Base-by-base conservation (phyloP, 257 asterid species). In the Rhazya stricta region DNA sequence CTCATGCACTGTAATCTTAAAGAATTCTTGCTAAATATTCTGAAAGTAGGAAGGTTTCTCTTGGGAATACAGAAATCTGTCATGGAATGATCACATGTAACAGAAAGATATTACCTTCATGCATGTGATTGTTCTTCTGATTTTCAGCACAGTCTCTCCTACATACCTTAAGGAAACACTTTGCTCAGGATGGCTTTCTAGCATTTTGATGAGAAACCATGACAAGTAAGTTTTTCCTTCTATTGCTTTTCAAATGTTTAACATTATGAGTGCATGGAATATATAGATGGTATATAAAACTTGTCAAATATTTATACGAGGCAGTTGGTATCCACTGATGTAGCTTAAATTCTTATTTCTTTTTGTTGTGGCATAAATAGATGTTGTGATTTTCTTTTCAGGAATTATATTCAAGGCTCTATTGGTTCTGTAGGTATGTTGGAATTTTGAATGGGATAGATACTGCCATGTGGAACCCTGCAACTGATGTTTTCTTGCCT, bases 161-260 rank as follows among this genome's bases (percentile, higher is more conserved):
- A 92, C 98, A 57, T 92, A 92, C 81, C 91, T 87, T 80, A 84
- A 86, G 83, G 97, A 92, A 84, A 92, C 98, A 78, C 97, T 92
- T 72, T 85, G 90, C 80, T 89, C 97, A 30, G 98, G 98, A 81
- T 92, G 98, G 97, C 98, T 92, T 75, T 84, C 96, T 70, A 84
- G 87, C 79, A 89, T 89, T 12, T 87, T 92, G 83, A 84, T 90
- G 80, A 80, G 87, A 80, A 84, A 88, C 88, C 89, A 83, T 79
- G 88, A 89, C 69, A 92, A 89, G 98, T 90, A 82, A 88, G 91
- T 70, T 57, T 73, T 71, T 70, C 67, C 72, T 23, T 25, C 48
- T 68, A 67, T 74, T 61, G 30, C 68, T 62, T 58, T 46, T 74
- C 54, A 29, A 67, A 62, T 15, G 41, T 43, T 53, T 29, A 30